Evolutionary conservation across 495 filamentous ascomycete genomes (phyloP), one percentile per base, ranked within the genome.

Genomic region (Aspergillus diversus): DNA sequence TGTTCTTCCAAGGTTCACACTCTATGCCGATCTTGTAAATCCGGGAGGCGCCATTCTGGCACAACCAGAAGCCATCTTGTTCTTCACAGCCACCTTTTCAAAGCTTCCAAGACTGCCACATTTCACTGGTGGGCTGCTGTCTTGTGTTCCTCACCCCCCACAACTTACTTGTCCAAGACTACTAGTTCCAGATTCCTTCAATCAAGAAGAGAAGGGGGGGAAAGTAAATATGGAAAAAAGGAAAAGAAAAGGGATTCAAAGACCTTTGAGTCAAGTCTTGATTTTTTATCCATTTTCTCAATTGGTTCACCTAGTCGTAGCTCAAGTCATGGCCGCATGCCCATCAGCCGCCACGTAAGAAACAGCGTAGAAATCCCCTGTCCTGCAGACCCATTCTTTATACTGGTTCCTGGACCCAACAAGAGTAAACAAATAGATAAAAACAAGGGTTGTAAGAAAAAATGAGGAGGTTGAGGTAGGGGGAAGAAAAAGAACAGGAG

Each of bases 291-390:
- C 47, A 16, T 27, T 48, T 27, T 55, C 51, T 51, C 53, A 63
- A 51, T 50, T 64, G 61, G 61, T 59, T 55, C 55, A 52, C 49
- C 46, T 52, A 63, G 49, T 46, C 46, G 53, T 32, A 57, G 60
- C 47, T 61, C 21, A 27, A 27, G 21, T 31, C 53, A 61, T 63
- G 64, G 64, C 57, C 63, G 65, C 48, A 68, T 59, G 49, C 60
- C 57, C 56, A 65, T 61, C 59, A 59, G 62, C 62, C 63, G 53
- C 66, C 63, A 55, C 56, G 49, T 33, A 65, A 60, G 69, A 46
- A 72, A 68, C 57, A 67, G 68, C 66, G 65, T 69, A 66, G 62
- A 72, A 72, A 66, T 71, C 71, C 71, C 60, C 56, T 72, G 68
- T 69, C 69, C 70, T 63, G 57, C 66, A 70, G 64, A 59, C 71